Base-by-base conservation (phyloP, 2,329 filamentous ascomycete species). In the Aureobasidium sp. region DNA sequence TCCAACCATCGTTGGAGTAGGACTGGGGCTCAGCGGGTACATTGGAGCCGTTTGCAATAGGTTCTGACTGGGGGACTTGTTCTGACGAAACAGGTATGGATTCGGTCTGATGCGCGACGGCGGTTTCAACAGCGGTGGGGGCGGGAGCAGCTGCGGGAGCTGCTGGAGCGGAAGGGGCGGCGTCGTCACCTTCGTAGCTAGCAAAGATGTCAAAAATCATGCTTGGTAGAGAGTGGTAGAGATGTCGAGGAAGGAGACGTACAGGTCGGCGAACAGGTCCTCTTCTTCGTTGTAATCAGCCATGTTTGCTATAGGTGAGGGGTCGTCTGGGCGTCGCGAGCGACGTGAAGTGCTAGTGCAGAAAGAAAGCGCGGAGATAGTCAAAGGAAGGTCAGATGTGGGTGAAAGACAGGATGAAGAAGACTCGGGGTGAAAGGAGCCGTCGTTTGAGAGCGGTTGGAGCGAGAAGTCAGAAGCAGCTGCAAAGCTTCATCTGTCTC, bases 221-320 rank as follows among this genome's bases (percentile, higher is more conserved):
- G 36, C n/a, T 49, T 15, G 21, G 2, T 50, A 13, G 3, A 5
- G n/a, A 15, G n/a, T 27, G 41, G 21, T 15, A 9, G 13, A 25
- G 41, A 34, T 21, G 30, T 21, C 21, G 21, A 21, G 21, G 21
- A 13, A 25, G 34, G 13, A 45, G 29, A 83, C 90, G 78, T 80
- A 96, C 91, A 96, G 84, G 78, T 96, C 92, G 70, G 91, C 91
- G 76, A 96, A 96, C 76, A 96, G 89, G 82, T 96, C 91, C 71
- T 96, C 92, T 69, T 96, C 91, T 68, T 90, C 89, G 7, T 58
- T 58, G 71, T 92, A 89, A 59, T 94, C 90, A 52, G 89, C 85
- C 90, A 93, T 94, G 69, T 54, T 81, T 74, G 52, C 32, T 57
- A 27, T 34, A 57, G 53, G n/a, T 45, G 53, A 57, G 53, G 53